Conservation (phyloP, 2,329 filamentous ascomycete species). For the Fusarium buxicola region DNA sequence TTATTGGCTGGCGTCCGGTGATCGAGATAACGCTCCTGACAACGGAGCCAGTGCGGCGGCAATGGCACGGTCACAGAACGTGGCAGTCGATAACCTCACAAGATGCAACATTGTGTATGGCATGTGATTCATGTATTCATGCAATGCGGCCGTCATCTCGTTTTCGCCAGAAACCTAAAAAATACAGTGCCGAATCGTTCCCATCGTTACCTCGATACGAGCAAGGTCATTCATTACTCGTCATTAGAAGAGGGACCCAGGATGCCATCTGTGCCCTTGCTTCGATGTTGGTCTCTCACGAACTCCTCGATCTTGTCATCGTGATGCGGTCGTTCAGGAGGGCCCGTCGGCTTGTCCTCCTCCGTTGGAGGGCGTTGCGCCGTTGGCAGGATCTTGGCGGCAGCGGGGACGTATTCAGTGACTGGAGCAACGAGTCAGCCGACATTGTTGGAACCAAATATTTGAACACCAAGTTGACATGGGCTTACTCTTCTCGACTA, state of each 20-base stretch:
- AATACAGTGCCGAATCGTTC: conserved; percentile 7
- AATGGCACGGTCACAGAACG: background rate
- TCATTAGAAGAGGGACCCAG: conserved; percentile 32
- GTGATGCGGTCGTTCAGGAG: conserved; percentile 58
- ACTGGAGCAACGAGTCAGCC: conserved; percentile 47
- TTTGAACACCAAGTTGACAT: background rate
- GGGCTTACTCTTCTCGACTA: conserved; percentile 58
- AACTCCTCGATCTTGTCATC: conserved; percentile 65
- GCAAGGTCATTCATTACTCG: conserved; percentile 15
- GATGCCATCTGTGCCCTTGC: conserved; percentile 52
- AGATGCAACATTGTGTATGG: background rate
- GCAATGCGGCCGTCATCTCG: conserved; percentile 15
- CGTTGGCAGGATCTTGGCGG: conserved; percentile 55
- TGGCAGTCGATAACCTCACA: background rate
- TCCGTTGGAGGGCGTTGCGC: conserved; percentile 45
- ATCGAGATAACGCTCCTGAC: background rate
- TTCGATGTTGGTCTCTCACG: conserved; percentile 64
- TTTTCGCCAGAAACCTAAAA: conserved; percentile 8
- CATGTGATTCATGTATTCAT: conserved; percentile 12
- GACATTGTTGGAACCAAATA: background rate
- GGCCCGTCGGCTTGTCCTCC: conserved; percentile 44
- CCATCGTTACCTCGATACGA: background rate
- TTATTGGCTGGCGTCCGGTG: background rate
- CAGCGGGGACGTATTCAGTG: conserved; percentile 58
- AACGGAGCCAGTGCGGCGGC: background rate